phyloP scores from a whole-genome alignment of 768 basidiomycete genomes.

The Gloeopeniophorella convolvens region DNA sequence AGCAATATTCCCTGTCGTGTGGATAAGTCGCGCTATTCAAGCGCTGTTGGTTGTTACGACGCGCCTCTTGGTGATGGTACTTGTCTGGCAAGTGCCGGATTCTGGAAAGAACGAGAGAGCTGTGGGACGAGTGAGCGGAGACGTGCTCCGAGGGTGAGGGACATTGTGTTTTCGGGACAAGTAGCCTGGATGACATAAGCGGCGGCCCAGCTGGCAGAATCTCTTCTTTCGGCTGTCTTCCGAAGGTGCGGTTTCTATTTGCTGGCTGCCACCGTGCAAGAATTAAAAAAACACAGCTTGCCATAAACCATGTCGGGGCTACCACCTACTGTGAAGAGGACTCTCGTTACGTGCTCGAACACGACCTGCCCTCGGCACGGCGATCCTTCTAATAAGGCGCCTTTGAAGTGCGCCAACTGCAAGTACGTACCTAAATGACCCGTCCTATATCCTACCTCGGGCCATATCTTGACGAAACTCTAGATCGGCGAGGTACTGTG shows the following conservation, averaged over 20 bases:
- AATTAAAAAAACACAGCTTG: neutral
- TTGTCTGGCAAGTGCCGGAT: neutral
- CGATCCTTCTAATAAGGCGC: conserved; percentile 12
- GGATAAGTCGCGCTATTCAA: too few species aligned
- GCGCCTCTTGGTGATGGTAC: conserved; percentile 4
- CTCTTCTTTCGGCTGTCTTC: too few species aligned
- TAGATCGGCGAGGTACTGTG: conserved; percentile 20
- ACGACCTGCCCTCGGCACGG: conserved; percentile 7
- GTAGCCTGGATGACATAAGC: conserved; percentile 11
- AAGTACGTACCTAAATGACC: conserved; percentile 8
- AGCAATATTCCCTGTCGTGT: conserved; percentile 38
- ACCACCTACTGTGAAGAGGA: conserved; percentile 17
- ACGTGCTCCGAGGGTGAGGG: neutral
- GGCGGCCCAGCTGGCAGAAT: too few species aligned
- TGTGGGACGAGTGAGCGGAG: conserved; percentile 1
- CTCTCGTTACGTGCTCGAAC: conserved; percentile 19
- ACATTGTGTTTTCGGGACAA: neutral
- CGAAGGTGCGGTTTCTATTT: too few species aligned
- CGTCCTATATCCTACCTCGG: too few species aligned
- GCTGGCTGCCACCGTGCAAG: neutral
- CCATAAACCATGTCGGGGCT: conserved; percentile 14
- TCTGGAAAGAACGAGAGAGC: conserved; percentile 9
- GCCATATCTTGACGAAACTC: too few species aligned
- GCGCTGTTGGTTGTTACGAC: too few species aligned
- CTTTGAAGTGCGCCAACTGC: conserved; percentile 19